A percentile compares a stretch with the other conserved stretches of the same genome.
phyloP scores from a whole-genome alignment of 805 yeast genomes.

The Pichia rugopelliculosa region DNA sequence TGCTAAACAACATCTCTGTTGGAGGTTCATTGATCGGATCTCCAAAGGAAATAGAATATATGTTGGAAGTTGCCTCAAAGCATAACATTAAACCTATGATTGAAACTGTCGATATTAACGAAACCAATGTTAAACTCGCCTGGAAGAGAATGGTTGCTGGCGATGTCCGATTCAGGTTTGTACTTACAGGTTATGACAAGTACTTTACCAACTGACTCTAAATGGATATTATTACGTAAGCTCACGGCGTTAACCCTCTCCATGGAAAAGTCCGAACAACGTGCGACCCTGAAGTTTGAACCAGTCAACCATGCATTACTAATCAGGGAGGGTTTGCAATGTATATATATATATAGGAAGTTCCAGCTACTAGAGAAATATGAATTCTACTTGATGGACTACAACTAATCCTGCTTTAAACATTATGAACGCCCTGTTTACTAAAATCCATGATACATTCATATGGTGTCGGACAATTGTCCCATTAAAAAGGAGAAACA shows the following conservation, averaged over 20 bases:
- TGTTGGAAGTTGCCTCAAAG: conserved; percentile 42
- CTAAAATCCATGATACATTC: not conserved
- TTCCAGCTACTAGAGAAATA: too few species aligned
- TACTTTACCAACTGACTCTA: too few species aligned
- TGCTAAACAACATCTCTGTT: conserved; percentile 26
- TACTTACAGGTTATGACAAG: conserved; percentile 42
- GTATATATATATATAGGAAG: too few species aligned
- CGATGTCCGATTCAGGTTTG: conserved; percentile 49
- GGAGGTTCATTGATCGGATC: conserved; percentile 36
- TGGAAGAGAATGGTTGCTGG: conserved; percentile 42
- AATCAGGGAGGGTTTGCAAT: too few species aligned
- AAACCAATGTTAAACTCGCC: conserved; percentile 35
- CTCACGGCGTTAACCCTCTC: too few species aligned
- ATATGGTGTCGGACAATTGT: conserved; percentile 7
- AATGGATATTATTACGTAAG: too few species aligned
- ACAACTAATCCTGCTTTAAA: too few species aligned
- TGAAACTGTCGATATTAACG: conserved; percentile 42
- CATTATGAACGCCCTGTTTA: too few species aligned
- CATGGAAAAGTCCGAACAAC: too few species aligned
- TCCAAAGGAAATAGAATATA: conserved; percentile 36
- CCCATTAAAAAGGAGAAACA: conserved; percentile 14
- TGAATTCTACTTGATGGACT: too few species aligned
- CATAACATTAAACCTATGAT: conserved; percentile 43
- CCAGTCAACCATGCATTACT: too few species aligned
- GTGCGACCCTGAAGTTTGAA: too few species aligned